Evolutionary conservation across 2,329 filamentous ascomycete genomes (phyloP).

Genomic region (Zasmidium angulare): DNA sequence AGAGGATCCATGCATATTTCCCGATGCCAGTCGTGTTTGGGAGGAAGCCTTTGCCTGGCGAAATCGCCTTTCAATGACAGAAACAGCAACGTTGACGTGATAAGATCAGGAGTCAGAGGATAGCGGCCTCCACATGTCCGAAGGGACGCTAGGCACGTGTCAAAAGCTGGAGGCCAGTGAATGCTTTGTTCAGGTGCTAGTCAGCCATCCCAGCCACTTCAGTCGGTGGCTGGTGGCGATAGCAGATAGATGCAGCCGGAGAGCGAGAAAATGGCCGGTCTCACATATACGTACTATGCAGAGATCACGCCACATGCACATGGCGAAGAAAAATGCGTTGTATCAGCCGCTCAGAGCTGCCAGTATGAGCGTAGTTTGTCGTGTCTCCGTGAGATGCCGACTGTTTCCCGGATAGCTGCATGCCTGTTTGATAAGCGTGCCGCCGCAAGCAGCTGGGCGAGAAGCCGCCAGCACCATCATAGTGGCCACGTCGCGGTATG

Average conservation of each 20-base stretch:
- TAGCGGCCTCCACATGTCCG: too few relatives aligned
- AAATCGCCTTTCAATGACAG: conserved; percentile 12
- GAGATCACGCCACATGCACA: background rate
- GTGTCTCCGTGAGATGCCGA: background rate
- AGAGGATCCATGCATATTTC: conserved; percentile 39
- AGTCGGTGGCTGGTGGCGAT: background rate
- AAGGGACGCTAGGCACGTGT: too few relatives aligned
- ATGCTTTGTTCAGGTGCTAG: too few relatives aligned
- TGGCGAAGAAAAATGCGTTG: background rate
- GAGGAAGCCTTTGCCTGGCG: conserved; percentile 30
- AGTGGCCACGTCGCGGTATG: background rate
- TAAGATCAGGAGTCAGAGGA: too few relatives aligned
- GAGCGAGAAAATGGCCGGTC: background rate
- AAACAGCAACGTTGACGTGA: too few relatives aligned
- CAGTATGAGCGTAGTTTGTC: background rate
- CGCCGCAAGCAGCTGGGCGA: background rate
- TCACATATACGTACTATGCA: background rate
- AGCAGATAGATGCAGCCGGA: background rate
- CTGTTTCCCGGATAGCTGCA: background rate
- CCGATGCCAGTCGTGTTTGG: conserved; percentile 39
- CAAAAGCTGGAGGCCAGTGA: too few relatives aligned
- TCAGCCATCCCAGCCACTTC: background rate
- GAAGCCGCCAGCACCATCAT: background rate
- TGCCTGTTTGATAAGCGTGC: background rate
- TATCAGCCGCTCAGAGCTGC: background rate